Evolutionary conservation across 1,284 basidiomycete genomes (phyloP), one percentile per base, ranked within the genome.

Genomic region (Papiliotrema terrestris): DNA sequence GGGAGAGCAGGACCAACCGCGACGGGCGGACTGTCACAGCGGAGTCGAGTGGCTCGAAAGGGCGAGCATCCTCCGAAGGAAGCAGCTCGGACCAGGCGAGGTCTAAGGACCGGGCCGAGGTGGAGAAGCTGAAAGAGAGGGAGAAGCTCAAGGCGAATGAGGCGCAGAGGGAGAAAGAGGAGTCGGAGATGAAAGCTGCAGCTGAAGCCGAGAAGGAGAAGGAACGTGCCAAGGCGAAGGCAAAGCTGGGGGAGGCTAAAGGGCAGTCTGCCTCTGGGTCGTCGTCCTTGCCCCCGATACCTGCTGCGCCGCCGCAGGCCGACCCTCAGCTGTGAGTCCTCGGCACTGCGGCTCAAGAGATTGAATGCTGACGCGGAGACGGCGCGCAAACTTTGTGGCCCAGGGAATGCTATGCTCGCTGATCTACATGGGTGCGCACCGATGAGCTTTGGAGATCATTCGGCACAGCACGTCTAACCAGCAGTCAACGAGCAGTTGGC

Each of bases 351-450:
- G 49, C 22, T n/a, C 26, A 3, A 3, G 3, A 4, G 15, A 19
- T 20, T 26, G 29, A n/a, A 15, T 14, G 43, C 19, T 45, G 22
- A 22, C 3, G 43, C 8, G 17, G 11, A 70, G 66, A 5, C 57
- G 63, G 45, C 67, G 65, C 52, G 66, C 68, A 1, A 64, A 55
- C 1, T 65, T 58, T 45, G 52, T 62, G 15, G 54, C 51, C 19
- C 68, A 70, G 55, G 63, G 53, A 13, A 15, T 68, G 29, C 51
- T 70, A 4, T 61, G 65, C 45, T 36, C 61, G 5, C 35, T 70
- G 38, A 42, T 68, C 1, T 68, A 63, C 43, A 52, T 60, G 42
- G 32, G 68, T 65, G 29, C 54, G 66, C 59, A 9, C 13, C 29
- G 5, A 6, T 5, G 25, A 5, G 32, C 32, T 15, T 3, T n/a